Evolutionary conservation across 495 filamentous ascomycete genomes (phyloP).

Genomic region (Usnea hakonensis): DNA sequence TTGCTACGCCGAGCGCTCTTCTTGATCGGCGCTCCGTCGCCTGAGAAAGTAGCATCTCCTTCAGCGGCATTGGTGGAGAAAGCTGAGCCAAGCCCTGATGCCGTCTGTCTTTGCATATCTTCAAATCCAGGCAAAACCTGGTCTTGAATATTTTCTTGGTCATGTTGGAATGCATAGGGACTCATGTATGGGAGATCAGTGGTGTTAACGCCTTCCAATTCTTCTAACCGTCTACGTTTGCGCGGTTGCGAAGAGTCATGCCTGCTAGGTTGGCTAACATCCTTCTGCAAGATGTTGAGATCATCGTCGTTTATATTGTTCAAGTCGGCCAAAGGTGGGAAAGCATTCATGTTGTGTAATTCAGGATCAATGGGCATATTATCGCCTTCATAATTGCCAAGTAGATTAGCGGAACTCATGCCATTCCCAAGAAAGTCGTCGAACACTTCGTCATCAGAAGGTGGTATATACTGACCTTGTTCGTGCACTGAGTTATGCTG

Average conservation of each 20-base stretch:
- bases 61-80: not conserved
- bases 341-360: conserved; percentile 7
- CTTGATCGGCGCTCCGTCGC: not conserved
- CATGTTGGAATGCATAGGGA: conserved; percentile 13
- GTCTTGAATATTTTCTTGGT: conserved; percentile 9
- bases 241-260: conserved; percentile 3
- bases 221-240: conserved; percentile 20
- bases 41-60: not conserved
- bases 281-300: not conserved
- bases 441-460: conserved; percentile 3
- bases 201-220: not conserved
- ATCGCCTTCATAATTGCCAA: conserved; percentile 4
- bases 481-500: not conserved
- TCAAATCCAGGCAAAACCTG: conserved; percentile 15
- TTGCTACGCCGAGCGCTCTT: not conserved
- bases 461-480: conserved; percentile 16
- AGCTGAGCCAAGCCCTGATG: conserved; percentile 3
- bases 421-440: conserved; percentile 3
- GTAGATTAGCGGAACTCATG: conserved; percentile 5
- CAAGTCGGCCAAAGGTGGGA: conserved; percentile 2
- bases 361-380: conserved; percentile 17
- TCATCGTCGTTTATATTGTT: not conserved
- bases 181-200: conserved; percentile 10
- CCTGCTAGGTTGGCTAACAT: not conserved
- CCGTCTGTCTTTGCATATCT: conserved; percentile 12